Conservation (phyloP, 352 stramenopile genomes). For the Plasmopara halstedii region DNA sequence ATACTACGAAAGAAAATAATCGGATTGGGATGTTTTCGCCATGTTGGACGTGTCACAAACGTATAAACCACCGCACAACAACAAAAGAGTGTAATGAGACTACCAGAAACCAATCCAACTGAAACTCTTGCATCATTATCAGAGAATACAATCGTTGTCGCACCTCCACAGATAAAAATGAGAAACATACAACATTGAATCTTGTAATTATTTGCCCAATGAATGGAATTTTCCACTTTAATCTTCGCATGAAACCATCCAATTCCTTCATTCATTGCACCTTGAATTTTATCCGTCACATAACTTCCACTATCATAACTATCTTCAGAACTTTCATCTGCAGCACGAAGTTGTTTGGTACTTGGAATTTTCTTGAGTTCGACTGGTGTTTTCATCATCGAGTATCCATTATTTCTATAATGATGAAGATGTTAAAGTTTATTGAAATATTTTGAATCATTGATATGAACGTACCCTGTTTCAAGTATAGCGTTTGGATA, state of each 20-base stretch:
- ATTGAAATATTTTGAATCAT: neutral
- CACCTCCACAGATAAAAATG: slow-evolving; percentile 49
- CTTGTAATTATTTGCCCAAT: slow-evolving; percentile 87
- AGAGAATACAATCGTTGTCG: slow-evolving; percentile 49
- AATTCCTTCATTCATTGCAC: slow-evolving; percentile 41
- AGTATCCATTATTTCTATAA: slow-evolving; percentile 22
- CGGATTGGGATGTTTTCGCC: slow-evolving; percentile 82
- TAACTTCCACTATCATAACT: slow-evolving; percentile 68
- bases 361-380: slow-evolving; percentile 31
- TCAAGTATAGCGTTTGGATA: slow-evolving; percentile 22
- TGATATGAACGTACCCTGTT: slow-evolving; percentile 20
- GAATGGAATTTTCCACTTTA: slow-evolving; percentile 75
- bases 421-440: neutral
- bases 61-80: slow-evolving; percentile 70
- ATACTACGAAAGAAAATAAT: slow-evolving; percentile 83
- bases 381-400: slow-evolving; percentile 45
- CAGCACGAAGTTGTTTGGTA: slow-evolving; percentile 31
- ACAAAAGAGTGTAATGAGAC: slow-evolving; percentile 71
- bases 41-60: slow-evolving; percentile 66
- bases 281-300: slow-evolving; percentile 52
- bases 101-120: slow-evolving; percentile 65
- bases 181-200: slow-evolving; percentile 78
- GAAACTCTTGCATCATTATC: slow-evolving; percentile 47
- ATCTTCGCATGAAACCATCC: slow-evolving; percentile 86
- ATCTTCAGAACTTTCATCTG: slow-evolving; percentile 71